Conservation (phyloP, 1,284 basidiomycete species). For the Trichosporon faecale region DNA sequence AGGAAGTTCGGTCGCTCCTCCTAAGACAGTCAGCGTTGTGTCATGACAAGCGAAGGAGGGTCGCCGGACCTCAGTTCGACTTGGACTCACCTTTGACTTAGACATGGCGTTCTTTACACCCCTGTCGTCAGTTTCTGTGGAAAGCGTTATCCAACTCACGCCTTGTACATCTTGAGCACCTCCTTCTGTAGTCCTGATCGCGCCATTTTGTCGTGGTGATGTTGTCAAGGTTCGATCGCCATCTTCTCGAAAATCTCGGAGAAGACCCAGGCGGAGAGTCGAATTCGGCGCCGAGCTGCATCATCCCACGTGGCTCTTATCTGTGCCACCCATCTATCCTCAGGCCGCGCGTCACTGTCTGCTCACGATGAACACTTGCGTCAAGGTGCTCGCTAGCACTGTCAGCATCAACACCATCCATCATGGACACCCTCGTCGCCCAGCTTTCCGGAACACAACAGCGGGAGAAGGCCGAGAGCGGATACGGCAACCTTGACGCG, state of each 20-base stretch:
- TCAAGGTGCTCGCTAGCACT: not conserved
- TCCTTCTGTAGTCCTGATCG: constrained; percentile 51
- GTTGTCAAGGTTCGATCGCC: not conserved
- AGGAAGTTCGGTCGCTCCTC: constrained; percentile 37
- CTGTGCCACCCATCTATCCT: not conserved
- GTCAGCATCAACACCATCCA: constrained; percentile 30
- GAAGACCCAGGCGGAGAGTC: too few species aligned
- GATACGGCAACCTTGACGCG: constrained; percentile 61
- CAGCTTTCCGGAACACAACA: constrained; percentile 54
- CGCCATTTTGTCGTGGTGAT: constrained; percentile 26
- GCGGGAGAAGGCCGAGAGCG: constrained; percentile 56
- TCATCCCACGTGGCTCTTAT: not conserved
- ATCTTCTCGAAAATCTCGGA: not conserved
- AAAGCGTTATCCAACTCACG: not conserved
- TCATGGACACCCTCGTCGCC: constrained; percentile 72
- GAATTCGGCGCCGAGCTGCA: not conserved
- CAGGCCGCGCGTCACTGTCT: constrained; percentile 22
- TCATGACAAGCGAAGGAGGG: not conserved
- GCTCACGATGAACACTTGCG: constrained; percentile 1
- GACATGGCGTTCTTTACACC: constrained; percentile 41
- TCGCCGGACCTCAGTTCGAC: not conserved
- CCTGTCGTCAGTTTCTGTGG: constrained; percentile 23
- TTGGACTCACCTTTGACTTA: constrained; percentile 35
- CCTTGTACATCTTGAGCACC: constrained; percentile 47
- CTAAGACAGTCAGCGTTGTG: constrained; percentile 9